Percentiles rank a stretch among this genome's conserved stretches.
phyloP scores from a whole-genome alignment of 2,329 filamentous ascomycete genomes.

The Pyricularia sp. region DNA sequence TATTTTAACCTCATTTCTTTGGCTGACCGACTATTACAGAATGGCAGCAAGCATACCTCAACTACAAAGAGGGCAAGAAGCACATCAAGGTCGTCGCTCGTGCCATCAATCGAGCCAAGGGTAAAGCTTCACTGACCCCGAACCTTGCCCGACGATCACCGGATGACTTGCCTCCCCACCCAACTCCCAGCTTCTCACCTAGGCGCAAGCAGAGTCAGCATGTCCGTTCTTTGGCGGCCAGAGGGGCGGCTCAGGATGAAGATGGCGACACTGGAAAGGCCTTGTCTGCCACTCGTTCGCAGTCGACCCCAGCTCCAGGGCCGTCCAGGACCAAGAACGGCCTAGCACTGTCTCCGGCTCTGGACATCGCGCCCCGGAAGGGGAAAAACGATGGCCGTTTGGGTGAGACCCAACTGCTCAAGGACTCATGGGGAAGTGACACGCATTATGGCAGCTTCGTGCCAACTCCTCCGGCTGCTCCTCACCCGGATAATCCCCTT shows the following conservation, averaged over 20 bases:
- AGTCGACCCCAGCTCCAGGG: not conserved
- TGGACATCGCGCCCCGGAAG: slow-evolving; percentile 12
- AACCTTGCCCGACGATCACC: slow-evolving; percentile 17
- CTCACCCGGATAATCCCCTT: not conserved
- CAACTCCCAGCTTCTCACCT: slow-evolving; percentile 19
- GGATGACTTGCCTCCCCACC: slow-evolving; percentile 21
- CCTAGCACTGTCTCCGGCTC: slow-evolving; percentile 9
- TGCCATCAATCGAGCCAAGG: slow-evolving; percentile 56
- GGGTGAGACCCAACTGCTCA: slow-evolving; percentile 31
- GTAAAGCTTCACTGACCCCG: slow-evolving; percentile 30
- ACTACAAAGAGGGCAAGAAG: slow-evolving; percentile 96
- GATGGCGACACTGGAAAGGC: not conserved
- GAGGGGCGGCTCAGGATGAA: not conserved
- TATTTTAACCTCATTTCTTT: not conserved
- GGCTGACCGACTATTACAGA: not conserved
- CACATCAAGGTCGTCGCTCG: slow-evolving; percentile 74
- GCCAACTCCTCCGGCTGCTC: slow-evolving; percentile 24
- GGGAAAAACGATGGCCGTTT: not conserved
- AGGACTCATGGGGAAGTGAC: slow-evolving; percentile 23
- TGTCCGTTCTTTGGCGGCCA: not conserved
- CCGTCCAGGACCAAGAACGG: not conserved
- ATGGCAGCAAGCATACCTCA: slow-evolving; percentile 86
- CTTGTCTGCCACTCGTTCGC: not conserved
- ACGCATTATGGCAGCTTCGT: slow-evolving; percentile 46
- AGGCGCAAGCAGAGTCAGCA: slow-evolving; percentile 5